Percentiles rank a stretch among this genome's conserved stretches.
Evolutionary conservation across 1,284 basidiomycete genomes (phyloP).

Genomic region (Xanthoconium separans): DNA sequence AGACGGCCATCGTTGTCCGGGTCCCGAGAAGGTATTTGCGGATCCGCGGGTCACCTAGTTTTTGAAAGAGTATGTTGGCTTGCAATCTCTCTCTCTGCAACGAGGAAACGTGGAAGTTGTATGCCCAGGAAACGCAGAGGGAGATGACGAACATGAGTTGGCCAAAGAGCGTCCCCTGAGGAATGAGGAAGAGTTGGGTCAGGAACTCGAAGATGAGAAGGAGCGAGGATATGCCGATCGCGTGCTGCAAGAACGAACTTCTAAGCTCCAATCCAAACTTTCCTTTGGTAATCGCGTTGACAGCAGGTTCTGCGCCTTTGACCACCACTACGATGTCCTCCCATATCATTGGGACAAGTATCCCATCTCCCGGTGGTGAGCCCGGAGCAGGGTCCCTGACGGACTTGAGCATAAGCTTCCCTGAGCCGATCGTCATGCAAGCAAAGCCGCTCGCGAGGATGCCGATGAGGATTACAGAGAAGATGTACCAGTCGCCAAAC

Average conservation of each 20-base stretch:
- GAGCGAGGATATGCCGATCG: constrained; percentile 26
- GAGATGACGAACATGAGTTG: constrained; percentile 32
- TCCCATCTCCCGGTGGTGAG: constrained; percentile 19
- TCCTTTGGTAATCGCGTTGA: constrained; percentile 30
- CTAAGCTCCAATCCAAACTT: constrained; percentile 22
- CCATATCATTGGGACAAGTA: constrained; percentile 18
- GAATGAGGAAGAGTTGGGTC: constrained; percentile 30
- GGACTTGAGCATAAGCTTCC: constrained; percentile 10
- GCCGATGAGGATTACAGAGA: constrained; percentile 30
- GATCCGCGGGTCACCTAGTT: constrained; percentile 16
- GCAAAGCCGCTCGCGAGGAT: constrained; percentile 29
- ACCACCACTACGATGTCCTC: constrained; percentile 23
- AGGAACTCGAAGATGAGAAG: constrained; percentile 28
- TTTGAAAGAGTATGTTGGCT: constrained; percentile 18
- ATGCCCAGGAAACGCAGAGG: constrained; percentile 29
- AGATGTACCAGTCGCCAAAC: constrained; percentile 29
- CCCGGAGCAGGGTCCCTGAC: constrained; percentile 16
- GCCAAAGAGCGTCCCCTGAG: constrained; percentile 28
- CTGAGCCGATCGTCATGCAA: constrained; percentile 27
- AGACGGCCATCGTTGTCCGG: constrained; percentile 24
- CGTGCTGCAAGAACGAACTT: constrained; percentile 4
- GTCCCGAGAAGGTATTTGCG: constrained; percentile 21
- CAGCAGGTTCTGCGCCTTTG: constrained; percentile 23
- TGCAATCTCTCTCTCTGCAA: constrained; percentile 25
- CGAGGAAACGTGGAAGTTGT: constrained; percentile 28